phyloP scores from a whole-genome alignment of 108 stramenopile genomes.

The Pinguiococcus pyrenoidosus region DNA sequence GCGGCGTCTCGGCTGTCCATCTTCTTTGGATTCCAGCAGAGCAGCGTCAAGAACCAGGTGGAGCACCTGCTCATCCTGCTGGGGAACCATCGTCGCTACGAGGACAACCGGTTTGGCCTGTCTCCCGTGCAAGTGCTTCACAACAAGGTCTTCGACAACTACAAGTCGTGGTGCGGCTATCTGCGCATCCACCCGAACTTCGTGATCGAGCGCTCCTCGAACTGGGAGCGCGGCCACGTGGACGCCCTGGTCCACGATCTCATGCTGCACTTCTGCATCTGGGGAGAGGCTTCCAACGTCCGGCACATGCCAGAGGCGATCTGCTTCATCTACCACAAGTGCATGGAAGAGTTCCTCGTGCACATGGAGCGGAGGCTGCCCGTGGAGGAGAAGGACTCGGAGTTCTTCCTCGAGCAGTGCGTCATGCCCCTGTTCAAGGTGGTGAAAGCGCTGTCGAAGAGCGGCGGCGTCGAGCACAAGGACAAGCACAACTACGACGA shows the following conservation, averaged over 20 bases:
- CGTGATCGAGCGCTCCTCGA: constrained; percentile 1
- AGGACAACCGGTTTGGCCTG: constrained; percentile 27
- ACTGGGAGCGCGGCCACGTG: not conserved
- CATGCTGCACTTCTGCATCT: constrained; percentile 85
- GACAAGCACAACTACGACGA: constrained; percentile 91
- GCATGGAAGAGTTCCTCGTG: constrained; percentile 51
- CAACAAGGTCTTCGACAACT: constrained; percentile 87
- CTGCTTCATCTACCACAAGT: constrained; percentile 95
- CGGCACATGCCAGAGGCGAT: constrained; percentile 94
- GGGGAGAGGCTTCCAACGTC: constrained; percentile 92
- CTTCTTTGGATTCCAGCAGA: constrained; percentile 64
- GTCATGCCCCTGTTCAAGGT: constrained; percentile 77
- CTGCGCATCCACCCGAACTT: constrained; percentile 75
- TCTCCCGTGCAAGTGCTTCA: constrained; percentile 75
- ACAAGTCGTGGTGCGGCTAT: constrained; percentile 85
- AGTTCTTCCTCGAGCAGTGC: constrained; percentile 82
- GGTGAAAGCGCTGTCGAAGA: constrained; percentile 37
- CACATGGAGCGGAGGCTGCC: constrained; percentile 43
- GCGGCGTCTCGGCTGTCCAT: no score
- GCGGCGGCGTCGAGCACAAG: constrained; percentile 46
- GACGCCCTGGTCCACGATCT: constrained; percentile 46
- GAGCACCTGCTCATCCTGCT: constrained; percentile 84
- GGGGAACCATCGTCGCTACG: constrained; percentile 83
- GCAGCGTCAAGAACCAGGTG: constrained; percentile 82
- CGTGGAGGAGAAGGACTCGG: constrained; percentile 76